These are phyloP conservation scores for Gossypium arboreum DNA, from an alignment of 345 rosid genomes.

Conservation along the genomic window DNA sequence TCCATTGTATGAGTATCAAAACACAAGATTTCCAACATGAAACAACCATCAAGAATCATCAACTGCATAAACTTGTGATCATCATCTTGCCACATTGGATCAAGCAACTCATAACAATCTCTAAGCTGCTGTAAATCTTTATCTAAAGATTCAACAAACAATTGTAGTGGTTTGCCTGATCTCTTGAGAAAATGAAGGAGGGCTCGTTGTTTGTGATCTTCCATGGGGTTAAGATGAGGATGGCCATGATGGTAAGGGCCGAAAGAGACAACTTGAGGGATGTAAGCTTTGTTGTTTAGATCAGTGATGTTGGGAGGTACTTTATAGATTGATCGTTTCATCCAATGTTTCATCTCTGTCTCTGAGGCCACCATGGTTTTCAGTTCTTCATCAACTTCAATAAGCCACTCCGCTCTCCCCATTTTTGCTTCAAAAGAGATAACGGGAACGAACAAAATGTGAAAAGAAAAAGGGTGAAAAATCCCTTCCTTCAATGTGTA, in stretches of 20 bases:
- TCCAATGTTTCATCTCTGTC: constrained; percentile 23
- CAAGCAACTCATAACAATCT: constrained; percentile 31
- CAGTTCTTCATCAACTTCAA: constrained; percentile 18
- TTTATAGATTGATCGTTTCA: constrained; percentile 38
- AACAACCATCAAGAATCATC: constrained; percentile 52
- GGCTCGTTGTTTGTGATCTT: constrained; percentile 39
- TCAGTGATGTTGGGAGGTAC: constrained; percentile 29
- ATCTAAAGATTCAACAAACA: constrained; percentile 20
- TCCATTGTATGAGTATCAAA: not conserved
- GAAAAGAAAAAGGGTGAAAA: not conserved
- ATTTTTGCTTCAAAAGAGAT: not conserved
- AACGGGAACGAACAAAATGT: not conserved
- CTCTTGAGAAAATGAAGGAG: constrained; percentile 35
- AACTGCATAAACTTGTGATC: constrained; percentile 24
- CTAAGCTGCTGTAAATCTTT: constrained; percentile 21
- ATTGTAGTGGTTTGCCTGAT: constrained; percentile 18
- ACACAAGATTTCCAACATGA: constrained; percentile 45
- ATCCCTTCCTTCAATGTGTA: not conserved
- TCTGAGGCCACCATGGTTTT: constrained; percentile 13
- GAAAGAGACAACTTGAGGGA: not conserved
- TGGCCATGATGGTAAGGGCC: not conserved
- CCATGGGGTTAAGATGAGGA: constrained; percentile 23
- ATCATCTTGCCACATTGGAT: constrained; percentile 21
- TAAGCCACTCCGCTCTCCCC: constrained; percentile 15
- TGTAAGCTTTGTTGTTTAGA: constrained; percentile 21